Evolutionary conservation across 2,329 filamentous ascomycete genomes (phyloP).

Genomic region (Myriosclerotinia scirpicola): DNA sequence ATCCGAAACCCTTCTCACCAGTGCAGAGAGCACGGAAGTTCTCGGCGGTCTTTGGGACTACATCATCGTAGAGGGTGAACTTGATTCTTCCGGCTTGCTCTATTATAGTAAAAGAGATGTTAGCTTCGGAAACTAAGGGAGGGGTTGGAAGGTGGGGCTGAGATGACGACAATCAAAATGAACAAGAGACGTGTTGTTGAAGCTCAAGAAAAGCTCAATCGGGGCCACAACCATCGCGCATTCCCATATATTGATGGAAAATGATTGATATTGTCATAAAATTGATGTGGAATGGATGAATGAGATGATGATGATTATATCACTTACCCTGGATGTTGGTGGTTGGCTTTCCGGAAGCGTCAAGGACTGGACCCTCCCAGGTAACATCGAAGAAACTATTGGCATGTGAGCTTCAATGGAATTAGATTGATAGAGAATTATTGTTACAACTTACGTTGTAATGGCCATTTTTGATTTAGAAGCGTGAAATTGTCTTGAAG

Average conservation of each 20-base stretch:
- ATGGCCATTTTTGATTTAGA: constrained; percentile 72
- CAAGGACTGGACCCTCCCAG: constrained; percentile 71
- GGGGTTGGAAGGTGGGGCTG: constrained; percentile 25
- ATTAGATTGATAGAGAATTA: not conserved
- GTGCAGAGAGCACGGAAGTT: constrained; percentile 96
- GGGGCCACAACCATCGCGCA: not conserved
- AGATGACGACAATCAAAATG: constrained; percentile 30
- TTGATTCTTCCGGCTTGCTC: constrained; percentile 77
- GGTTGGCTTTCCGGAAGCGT: constrained; percentile 58
- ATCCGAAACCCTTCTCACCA: constrained; percentile 77
- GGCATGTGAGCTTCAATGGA: constrained; percentile 29
- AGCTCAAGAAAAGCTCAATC: constrained; percentile 20
- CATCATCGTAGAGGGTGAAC: constrained; percentile 75
- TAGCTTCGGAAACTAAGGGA: constrained; percentile 28
- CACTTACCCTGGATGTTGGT: constrained; percentile 59
- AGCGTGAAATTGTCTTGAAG: constrained; percentile 56
- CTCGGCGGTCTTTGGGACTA: constrained; percentile 92
- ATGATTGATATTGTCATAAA: not conserved
- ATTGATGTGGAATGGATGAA: constrained; percentile 21
- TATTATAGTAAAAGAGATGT: constrained; percentile 34
- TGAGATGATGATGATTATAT: constrained; percentile 12
- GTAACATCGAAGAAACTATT: constrained; percentile 68
- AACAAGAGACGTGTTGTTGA: constrained; percentile 13
- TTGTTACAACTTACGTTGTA: constrained; percentile 59
- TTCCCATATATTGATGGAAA: not conserved